These are phyloP conservation scores for Spergularia bocconei DNA, from an alignment of 148 eudicot genomes.

Conservation along the genomic window DNA sequence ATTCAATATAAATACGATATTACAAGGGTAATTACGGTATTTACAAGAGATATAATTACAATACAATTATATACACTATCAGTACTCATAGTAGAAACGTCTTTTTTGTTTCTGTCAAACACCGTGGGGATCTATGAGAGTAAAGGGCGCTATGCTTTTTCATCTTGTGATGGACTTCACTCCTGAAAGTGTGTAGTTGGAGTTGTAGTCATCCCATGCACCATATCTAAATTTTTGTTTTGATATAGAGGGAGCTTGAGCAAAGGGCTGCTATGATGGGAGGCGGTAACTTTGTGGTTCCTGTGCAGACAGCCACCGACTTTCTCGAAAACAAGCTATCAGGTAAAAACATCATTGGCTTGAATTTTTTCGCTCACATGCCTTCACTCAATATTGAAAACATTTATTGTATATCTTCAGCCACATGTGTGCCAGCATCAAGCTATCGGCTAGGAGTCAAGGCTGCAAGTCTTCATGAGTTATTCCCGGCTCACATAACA, in stretches of 20 bases:
- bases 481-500: constrained; percentile 69
- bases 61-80: too few species aligned
- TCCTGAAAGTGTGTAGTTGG: not conserved
- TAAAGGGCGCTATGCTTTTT: too few species aligned
- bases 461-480: constrained; percentile 77
- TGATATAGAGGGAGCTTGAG: constrained; percentile 67
- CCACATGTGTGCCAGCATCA: constrained; percentile 59
- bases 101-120: too few species aligned
- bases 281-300: constrained; percentile 92
- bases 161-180: not conserved
- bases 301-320: constrained; percentile 82
- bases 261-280: constrained; percentile 84
- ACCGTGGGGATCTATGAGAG: too few species aligned
- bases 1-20: too few species aligned
- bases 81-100: too few species aligned
- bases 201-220: not conserved
- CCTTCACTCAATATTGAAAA: not conserved
- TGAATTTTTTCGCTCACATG: not conserved
- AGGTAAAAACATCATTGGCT: constrained; percentile 39
- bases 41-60: too few species aligned
- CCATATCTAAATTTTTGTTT: constrained; percentile 12
- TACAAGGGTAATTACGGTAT: too few species aligned
- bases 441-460: constrained; percentile 91
- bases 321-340: constrained; percentile 72
- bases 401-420: constrained; percentile 36